Percentiles rank a stretch among this genome's conserved stretches.
Conservation (phyloP, 2,329 filamentous ascomycete genomes). For the Clonostachys solani region DNA sequence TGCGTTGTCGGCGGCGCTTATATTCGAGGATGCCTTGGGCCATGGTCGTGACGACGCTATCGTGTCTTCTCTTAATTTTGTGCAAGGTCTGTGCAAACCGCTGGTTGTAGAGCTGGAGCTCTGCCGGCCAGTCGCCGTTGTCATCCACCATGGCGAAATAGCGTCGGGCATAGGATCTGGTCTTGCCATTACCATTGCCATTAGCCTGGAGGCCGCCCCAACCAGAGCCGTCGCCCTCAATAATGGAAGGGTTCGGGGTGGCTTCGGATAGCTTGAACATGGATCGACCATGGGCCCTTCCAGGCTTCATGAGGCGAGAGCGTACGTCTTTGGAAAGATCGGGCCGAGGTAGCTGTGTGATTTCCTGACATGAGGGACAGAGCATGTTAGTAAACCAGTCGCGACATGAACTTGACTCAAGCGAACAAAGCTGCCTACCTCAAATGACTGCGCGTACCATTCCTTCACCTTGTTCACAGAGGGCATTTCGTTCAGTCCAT, state of each 20-base stretch:
- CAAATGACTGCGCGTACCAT: conserved; percentile 99
- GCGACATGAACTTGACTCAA: background rate
- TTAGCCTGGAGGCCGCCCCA: conserved; percentile 40
- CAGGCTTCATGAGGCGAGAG: conserved; percentile 70
- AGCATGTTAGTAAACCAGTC: background rate
- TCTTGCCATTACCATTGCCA: conserved; percentile 34
- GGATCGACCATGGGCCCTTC: conserved; percentile 48
- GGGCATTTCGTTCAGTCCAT: conserved; percentile 96
- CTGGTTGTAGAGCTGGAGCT: conserved; percentile 91
- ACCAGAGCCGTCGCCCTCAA: conserved; percentile 74
- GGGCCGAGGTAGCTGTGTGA: conserved; percentile 80
- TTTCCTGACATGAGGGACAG: conserved; percentile 62
- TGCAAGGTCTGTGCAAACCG: conserved; percentile 85
- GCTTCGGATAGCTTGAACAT: conserved; percentile 73
- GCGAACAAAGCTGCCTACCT: conserved; percentile 55
- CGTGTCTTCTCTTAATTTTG: conserved; percentile 92
- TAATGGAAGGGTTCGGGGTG: conserved; percentile 86
- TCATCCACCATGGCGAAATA: conserved; percentile 95
- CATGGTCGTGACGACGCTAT: conserved; percentile 96
- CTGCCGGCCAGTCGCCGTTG: conserved; percentile 83
- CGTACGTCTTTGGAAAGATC: conserved; percentile 71
- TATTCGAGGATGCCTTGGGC: conserved; percentile 97
- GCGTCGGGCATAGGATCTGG: conserved; percentile 45
- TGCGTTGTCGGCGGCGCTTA: conserved; percentile 91
- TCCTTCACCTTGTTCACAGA: conserved; percentile 93